Conservation (phyloP, 495 filamentous ascomycete genomes). For the Tuber microsphaerosporum region DNA sequence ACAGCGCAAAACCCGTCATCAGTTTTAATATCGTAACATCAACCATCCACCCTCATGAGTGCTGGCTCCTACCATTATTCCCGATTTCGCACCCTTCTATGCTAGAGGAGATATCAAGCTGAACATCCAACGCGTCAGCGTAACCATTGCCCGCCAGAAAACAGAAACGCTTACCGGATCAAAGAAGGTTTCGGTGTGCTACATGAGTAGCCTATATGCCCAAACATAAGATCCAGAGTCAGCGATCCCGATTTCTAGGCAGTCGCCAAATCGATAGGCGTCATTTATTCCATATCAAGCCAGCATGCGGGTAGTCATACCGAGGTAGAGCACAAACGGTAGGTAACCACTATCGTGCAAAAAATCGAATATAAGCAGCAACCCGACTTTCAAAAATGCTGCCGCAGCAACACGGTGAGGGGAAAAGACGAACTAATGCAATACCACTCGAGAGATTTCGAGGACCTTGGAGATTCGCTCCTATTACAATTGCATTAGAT, state of each 20-base stretch:
- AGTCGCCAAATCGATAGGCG: background rate
- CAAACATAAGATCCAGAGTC: slow-evolving; percentile 34
- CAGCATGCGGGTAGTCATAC: slow-evolving; percentile 49
- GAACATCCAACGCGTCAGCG: slow-evolving; percentile 21
- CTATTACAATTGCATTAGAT: slow-evolving; percentile 45
- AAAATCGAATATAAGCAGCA: slow-evolving; percentile 14
- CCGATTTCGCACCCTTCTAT: slow-evolving; percentile 20
- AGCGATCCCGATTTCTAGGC: slow-evolving; percentile 9
- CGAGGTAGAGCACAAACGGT: slow-evolving; percentile 92
- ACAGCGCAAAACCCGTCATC: background rate
- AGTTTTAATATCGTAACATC: background rate
- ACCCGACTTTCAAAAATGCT: slow-evolving; percentile 29
- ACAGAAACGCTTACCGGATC: slow-evolving; percentile 61
- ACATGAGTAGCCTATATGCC: slow-evolving; percentile 70
- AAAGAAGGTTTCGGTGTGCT: slow-evolving; percentile 87
- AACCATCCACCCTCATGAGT: background rate
- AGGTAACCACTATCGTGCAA: slow-evolving; percentile 74
- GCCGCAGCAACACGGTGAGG: background rate
- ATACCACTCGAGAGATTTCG: slow-evolving; percentile 85
- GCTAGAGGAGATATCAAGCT: slow-evolving; percentile 42
- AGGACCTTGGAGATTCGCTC: slow-evolving; percentile 94
- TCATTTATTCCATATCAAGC: background rate
- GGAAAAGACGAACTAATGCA: slow-evolving; percentile 72
- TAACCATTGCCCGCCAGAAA: slow-evolving; percentile 12
- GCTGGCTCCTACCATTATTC: background rate